Evolutionary conservation across 805 yeast genomes (phyloP), one percentile per base, ranked within the genome.

Genomic region (Pichia rugopelliculosa): DNA sequence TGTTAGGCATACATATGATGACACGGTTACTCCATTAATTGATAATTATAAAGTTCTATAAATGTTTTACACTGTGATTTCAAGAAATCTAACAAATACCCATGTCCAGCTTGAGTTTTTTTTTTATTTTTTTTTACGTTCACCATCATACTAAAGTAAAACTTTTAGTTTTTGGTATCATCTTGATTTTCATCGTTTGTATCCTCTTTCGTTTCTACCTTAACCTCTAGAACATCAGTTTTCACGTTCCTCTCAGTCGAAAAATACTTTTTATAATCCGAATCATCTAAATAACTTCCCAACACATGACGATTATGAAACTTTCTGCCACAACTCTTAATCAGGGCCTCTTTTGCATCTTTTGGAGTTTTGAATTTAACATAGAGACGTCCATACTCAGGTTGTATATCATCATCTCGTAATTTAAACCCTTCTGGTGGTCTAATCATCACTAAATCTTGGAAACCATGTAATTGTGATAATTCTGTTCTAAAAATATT

Each of bases 331-430:
- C 84, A 79, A 17, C 87, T 55, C 10, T 71, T 74, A 10, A 64
- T 50, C 27, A 76, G 61, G 0, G 93, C 95, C 9, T 64, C 61
- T 6, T 67, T 60, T 1, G 95, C 82, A 2, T 66, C 64, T 2
- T 74, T 75, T 2, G 70, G 64, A 12, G 69, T 67, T 1, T 70
- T 72, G 63, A 84, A 89, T 61, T 82, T 79, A 21, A 86, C 77
- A 61, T 73, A 88, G 0, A 88, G 72, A 52, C 78, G 82, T 0
- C 96, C 96, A 42, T 82, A 72, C 6, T 85, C 87, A 3, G 83
- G 47, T 59, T 72, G 68, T 54, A 73, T 56, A 58, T 77, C 72
- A 59, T 74, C 64, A 13, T 52, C 33, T 15, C 55, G 52, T 2
- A 47, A 46, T 44, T 69, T 71, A 57, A 66, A 71, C 38, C 66